Evolutionary conservation across 768 basidiomycete species (phyloP), one percentile per base, ranked within the genome.

Genomic region (Phanerodontia chrysosporium): DNA sequence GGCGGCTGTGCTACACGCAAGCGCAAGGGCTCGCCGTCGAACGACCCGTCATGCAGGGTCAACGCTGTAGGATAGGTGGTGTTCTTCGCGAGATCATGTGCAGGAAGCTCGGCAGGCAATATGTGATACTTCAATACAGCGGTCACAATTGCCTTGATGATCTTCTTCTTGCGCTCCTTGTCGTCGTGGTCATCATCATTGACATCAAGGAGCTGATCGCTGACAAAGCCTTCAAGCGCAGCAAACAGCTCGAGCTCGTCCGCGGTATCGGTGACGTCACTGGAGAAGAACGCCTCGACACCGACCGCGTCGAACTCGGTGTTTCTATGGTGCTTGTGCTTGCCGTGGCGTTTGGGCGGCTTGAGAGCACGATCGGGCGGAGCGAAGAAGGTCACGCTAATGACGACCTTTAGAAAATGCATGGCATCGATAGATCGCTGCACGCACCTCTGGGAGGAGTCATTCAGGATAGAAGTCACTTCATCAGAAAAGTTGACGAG

Each of bases 91-190:
- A 87, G 75, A 13, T 74, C 73, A 14, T 62, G 57, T 1, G 71
- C 67, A 57, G 75, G 70, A 59, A 70, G 70, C 53, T 70, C 71
- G 55, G 69, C 63, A 27, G 80, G 79, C 9, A 89, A 70, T 46
- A 80, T 78, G 67, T 84, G 84, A 69, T 85, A 89, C 22, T 77
- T 74, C 21, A 86, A 69, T 29, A 87, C 76, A 44, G 79, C 78
- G 16, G 74, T 77, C 28, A 86, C 64, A 59, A 88, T 77, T 54
- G 75, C 73, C 63, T 81, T 80, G 65, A 89, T 68, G 45, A 80
- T 74, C 63, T 82, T 78, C 64, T 79, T 82, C 49, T 74, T 70
- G 55, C 72, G 72, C 63, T 78, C 71, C 58, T 76, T 79, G 61
- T 77, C 71, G 13, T 73, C 72, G 22, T 71, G 65, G 35, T 68